A percentile compares a stretch with the other conserved stretches of the same genome.
These are phyloP conservation scores for Aspergillus hancockii DNA, from an alignment of 495 filamentous ascomycete genomes.

Conservation along the genomic window DNA sequence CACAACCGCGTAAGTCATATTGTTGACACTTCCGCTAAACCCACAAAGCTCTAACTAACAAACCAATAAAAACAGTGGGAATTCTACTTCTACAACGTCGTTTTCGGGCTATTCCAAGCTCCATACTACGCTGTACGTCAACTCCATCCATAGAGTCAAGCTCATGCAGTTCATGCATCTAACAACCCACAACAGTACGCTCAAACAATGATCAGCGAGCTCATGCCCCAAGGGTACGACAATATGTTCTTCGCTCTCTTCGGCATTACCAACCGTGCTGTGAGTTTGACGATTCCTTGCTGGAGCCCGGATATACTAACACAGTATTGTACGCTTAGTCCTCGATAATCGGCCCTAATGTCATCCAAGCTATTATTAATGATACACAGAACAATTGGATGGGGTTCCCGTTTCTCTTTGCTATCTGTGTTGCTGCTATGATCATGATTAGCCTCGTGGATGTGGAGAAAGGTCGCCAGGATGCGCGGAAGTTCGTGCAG, in stretches of 20 bases:
- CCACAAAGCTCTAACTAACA: not conserved
- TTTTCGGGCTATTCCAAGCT: conserved; percentile 52
- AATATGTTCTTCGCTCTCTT: conserved; percentile 57
- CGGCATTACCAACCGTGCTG: conserved; percentile 52
- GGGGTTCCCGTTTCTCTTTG: conserved; percentile 53
- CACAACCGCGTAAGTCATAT: conserved; percentile 38
- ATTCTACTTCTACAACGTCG: conserved; percentile 53
- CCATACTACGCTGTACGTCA: conserved; percentile 49
- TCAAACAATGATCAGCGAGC: conserved; percentile 56
- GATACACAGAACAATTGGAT: conserved; percentile 51
- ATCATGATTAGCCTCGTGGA: conserved; percentile 46
- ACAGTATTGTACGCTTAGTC: conserved; percentile 29
- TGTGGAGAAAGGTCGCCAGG: conserved; percentile 49
- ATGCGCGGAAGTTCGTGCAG: conserved; percentile 42
- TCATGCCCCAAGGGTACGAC: conserved; percentile 52
- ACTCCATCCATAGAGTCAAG: not conserved
- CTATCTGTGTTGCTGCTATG: conserved; percentile 43
- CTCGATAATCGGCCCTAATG: conserved; percentile 51
- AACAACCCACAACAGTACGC: conserved; percentile 34
- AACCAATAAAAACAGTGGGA: conserved; percentile 35
- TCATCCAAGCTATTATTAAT: conserved; percentile 53
- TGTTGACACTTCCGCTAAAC: not conserved
- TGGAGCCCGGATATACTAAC: not conserved
- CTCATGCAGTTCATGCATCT: not conserved
- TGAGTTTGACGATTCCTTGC: conserved; percentile 24